These are phyloP conservation scores for Pichia sp. DNA, from an alignment of 1,139 yeast species.

Conservation along the genomic window DNA sequence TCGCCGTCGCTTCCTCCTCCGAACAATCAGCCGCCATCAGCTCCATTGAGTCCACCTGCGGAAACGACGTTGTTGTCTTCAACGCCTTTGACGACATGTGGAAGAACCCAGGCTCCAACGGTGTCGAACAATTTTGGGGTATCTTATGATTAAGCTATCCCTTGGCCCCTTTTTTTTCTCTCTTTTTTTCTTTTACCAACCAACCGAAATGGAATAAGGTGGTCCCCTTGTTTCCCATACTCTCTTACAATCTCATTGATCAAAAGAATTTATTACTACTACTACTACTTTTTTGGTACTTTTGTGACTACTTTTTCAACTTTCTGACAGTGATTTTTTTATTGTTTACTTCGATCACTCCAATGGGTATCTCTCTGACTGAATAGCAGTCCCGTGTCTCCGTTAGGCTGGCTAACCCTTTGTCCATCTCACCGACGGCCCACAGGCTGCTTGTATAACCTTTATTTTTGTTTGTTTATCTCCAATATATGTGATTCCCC, in stretches of 20 bases:
- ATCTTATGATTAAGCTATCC: constrained; percentile 12
- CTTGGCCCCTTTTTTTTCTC: not conserved
- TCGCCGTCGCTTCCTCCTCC: constrained; percentile 61
- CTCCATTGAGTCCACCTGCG: constrained; percentile 52
- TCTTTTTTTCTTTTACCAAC: not conserved
- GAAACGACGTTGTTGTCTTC: constrained; percentile 56
- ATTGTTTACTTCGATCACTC: not conserved
- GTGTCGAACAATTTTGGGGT: constrained; percentile 59
- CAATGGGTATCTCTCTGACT: not conserved
- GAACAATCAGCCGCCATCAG: constrained; percentile 61
- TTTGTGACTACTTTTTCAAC: not conserved
- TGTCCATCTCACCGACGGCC: not conserved
- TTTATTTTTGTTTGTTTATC: not conserved
- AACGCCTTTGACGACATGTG: constrained; percentile 74
- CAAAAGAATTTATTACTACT: no score
- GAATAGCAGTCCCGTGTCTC: not conserved
- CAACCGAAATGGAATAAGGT: not conserved
- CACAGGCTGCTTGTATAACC: not conserved
- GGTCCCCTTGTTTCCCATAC: not conserved
- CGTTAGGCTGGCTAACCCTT: no score
- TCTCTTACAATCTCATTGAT: not conserved
- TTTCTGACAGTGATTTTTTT: not conserved
- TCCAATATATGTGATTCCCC: not conserved
- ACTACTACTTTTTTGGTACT: no score
- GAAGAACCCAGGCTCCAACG: constrained; percentile 65